Conservation (phyloP, 805 yeast genomes). For the Zygosaccharomyces lentus region DNA sequence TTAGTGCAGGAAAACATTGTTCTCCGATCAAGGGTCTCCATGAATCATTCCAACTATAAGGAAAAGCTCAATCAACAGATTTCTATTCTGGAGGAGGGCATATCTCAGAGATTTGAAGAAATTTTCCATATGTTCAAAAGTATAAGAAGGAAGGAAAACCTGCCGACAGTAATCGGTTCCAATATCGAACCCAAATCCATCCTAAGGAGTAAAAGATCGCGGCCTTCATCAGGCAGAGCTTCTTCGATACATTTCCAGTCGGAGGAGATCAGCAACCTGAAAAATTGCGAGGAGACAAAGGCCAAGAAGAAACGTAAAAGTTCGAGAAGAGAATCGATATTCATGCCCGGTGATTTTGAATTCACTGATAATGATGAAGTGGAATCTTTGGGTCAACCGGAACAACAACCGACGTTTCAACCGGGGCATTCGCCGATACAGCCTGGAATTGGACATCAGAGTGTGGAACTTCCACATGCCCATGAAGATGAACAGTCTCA, state of each 20-base stretch:
- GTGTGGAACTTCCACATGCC: slow-evolving; percentile 3
- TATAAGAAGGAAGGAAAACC: slow-evolving; percentile 41
- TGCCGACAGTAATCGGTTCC: slow-evolving; percentile 17
- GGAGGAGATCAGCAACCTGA: slow-evolving; percentile 15
- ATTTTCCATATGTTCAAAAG: slow-evolving; percentile 41
- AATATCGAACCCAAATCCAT: slow-evolving; percentile 9
- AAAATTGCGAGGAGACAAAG: slow-evolving; percentile 15
- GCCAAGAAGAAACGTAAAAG: slow-evolving; percentile 37
- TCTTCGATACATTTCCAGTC: slow-evolving; percentile 13
- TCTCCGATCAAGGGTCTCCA: slow-evolving; percentile 37
- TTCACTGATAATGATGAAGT: slow-evolving; percentile 19
- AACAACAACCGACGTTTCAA: background rate
- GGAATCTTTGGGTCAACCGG: background rate
- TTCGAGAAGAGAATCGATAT: slow-evolving; percentile 41
- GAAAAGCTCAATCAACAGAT: slow-evolving; percentile 39
- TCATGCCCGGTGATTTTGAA: slow-evolving; percentile 34
- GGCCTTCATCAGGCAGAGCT: slow-evolving; percentile 3
- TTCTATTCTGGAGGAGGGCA: slow-evolving; percentile 39
- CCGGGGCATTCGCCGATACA: background rate
- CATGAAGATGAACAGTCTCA: slow-evolving; percentile 5
- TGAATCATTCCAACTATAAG: slow-evolving; percentile 31
- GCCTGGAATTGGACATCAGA: slow-evolving; percentile 1
- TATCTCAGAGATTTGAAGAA: slow-evolving; percentile 43
- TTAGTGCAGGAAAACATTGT: slow-evolving; percentile 48
- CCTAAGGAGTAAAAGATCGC: slow-evolving; percentile 6